Evolutionary conservation across 1,139 yeast species (phyloP), one percentile per base, ranked within the genome.

Genomic region (Casaregolazyma suthepensis): DNA sequence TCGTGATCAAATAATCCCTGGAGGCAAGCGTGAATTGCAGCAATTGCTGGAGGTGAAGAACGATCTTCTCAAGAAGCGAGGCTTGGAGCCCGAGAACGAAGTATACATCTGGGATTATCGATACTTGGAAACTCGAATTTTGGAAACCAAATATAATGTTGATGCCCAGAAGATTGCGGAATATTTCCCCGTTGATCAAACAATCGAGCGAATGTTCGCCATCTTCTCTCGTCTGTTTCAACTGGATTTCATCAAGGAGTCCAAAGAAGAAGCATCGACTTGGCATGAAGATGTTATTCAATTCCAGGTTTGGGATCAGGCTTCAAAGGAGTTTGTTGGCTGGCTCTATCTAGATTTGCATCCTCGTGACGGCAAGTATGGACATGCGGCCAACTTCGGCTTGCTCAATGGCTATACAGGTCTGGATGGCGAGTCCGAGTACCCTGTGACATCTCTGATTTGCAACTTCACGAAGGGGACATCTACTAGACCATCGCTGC

Each of bases 281-380:
- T 88, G 96, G 96, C 93, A 88, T 64, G 79, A 77, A 53, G 96
- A 87, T 66, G 94, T 86, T 15, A 81, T 81, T 58, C 86, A 81
- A 64, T 82, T 80, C 66, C 82, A 87, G 4, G 91, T 87, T 49
- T 86, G 86, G 83, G 82, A 83, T 63, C 69, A 79, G 57, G 82
- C 76, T 60, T 75, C 80, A 43, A 63, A 59, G 13, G 79, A 75
- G 56, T 87, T 87, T 69, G 77, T 81, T 61, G 96, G 96, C 35
- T 85, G 87, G 80, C 71, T 88, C 47, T 86, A 83, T 70, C 80
- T 88, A 60, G 96, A 88, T 68, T 72, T 87, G 64, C 91, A 86
- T 66, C 96, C 96, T 57, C 79, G 96, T 66, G 85, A 83, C 53
- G 91, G 93, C 62, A 88, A 88, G 68, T 88, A 85, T 69, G 85